phyloP scores from a whole-genome alignment of 352 stramenopile species.

The Phytophthora chlamydospora region DNA sequence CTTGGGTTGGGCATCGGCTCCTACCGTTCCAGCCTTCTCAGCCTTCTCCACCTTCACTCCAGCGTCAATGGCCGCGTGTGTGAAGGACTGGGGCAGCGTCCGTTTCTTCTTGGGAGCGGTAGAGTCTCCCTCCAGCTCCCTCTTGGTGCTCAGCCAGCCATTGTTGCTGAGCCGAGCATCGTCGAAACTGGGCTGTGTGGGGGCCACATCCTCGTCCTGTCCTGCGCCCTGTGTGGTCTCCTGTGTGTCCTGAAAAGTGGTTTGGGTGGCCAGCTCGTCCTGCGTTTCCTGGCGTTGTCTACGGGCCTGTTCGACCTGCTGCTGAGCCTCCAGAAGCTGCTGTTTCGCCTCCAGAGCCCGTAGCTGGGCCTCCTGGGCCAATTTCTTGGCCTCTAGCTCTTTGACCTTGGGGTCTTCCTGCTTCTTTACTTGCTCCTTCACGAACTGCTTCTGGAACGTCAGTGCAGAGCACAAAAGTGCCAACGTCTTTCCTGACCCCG shows the following conservation, averaged over 20 bases:
- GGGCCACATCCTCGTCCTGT: conserved; percentile 27
- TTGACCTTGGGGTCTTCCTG: conserved; percentile 8
- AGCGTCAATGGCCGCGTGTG: conserved; percentile 16
- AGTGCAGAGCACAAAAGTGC: conserved; percentile 84
- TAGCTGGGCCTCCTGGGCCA: conserved; percentile 24
- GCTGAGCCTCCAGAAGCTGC: conserved; percentile 27
- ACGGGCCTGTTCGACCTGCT: conserved; percentile 31
- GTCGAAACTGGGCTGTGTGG: conserved; percentile 34
- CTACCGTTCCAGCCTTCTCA: conserved; percentile 17
- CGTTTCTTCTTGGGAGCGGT: conserved; percentile 28
- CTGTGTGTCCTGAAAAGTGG: conserved; percentile 16
- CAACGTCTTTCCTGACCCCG: conserved; percentile 85
- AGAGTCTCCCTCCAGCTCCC: conserved; percentile 17
- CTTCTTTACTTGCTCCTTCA: conserved; percentile 42
- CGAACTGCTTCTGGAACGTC: conserved; percentile 75
- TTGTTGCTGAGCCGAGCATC: not conserved
- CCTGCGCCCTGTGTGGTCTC: conserved; percentile 9
- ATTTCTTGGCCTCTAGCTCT: conserved; percentile 23
- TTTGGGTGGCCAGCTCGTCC: conserved; percentile 3
- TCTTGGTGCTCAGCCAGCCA: conserved; percentile 28
- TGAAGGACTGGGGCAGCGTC: conserved; percentile 34
- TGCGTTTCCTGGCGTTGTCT: conserved; percentile 17
- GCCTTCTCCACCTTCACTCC: conserved; percentile 11
- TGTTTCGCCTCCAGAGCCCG: conserved; percentile 24
- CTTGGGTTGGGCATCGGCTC: conserved; percentile 37